Percentiles rank a stretch among this genome's conserved stretches.
These are phyloP conservation scores for Corchorus olitorius DNA, from an alignment of 345 rosid genomes.

Conservation along the genomic window DNA sequence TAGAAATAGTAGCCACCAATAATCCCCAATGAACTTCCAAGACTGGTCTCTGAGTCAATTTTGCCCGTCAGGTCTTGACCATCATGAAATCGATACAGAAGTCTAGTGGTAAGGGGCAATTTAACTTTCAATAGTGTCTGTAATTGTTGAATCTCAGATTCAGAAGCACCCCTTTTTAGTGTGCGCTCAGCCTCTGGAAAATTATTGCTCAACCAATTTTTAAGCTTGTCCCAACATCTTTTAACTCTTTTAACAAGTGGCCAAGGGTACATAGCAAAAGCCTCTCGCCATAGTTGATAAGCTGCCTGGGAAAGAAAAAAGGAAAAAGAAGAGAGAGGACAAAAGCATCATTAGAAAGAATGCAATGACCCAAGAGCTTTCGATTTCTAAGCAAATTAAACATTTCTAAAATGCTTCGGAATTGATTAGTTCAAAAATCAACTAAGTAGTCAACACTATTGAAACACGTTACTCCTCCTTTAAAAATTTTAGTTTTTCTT, in stretches of 20 bases:
- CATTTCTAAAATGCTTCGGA: not conserved
- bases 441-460: not conserved
- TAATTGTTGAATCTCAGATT: constrained; percentile 52
- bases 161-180: constrained; percentile 73
- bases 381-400: not conserved
- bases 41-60: not conserved
- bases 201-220: constrained; percentile 57
- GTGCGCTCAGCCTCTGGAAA: constrained; percentile 78
- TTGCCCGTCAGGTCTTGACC: constrained; percentile 56
- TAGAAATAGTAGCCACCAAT: constrained; percentile 80
- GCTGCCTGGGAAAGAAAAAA: constrained; percentile 39
- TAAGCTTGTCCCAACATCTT: constrained; percentile 72
- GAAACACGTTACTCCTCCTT: not conserved
- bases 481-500: not conserved
- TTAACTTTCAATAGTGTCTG: constrained; percentile 58
- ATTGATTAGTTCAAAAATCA: not conserved
- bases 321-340: not conserved
- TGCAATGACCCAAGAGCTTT: not conserved
- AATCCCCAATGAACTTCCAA: constrained; percentile 45
- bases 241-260: constrained; percentile 68
- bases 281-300: constrained; percentile 71
- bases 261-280: constrained; percentile 84
- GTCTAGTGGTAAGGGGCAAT: constrained; percentile 74
- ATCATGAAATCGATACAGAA: constrained; percentile 79
- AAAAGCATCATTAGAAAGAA: not conserved